Evolutionary conservation across 139 green algal species (phyloP).

Genomic region (Coelastrella sp.): DNA sequence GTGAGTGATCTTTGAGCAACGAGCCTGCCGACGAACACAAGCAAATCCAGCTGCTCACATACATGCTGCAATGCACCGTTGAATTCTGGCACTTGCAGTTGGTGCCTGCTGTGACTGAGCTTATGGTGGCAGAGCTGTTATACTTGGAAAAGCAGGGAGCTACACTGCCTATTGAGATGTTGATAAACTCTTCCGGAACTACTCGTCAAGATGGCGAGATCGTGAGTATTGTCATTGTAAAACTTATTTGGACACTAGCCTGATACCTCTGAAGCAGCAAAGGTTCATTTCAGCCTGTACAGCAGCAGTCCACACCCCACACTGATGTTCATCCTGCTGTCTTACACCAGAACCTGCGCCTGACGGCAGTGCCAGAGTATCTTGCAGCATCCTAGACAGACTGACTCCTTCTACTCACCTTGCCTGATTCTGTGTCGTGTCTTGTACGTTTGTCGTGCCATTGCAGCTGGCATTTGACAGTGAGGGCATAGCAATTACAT

Average conservation of each 20-base stretch:
- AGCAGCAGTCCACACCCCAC: no score
- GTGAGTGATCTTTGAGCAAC: conserved; percentile 52
- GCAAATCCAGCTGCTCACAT: no score
- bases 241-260: background rate
- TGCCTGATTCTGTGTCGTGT: background rate
- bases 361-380: no score
- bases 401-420: no score
- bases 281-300: no score
- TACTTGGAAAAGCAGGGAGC: conserved; percentile 95
- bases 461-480: conserved; percentile 89
- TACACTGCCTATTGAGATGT: conserved; percentile 93
- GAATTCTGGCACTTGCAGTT: no score
- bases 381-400: no score
- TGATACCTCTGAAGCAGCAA: background rate
- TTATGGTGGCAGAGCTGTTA: conserved; percentile 97
- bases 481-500: conserved; percentile 93
- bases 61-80: no score
- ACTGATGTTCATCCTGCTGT: no score
- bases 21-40: no score
- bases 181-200: conserved; percentile 96
- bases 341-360: no score
- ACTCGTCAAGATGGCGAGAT: conserved; percentile 78
- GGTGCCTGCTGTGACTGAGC: conserved; percentile 97
- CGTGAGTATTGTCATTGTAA: conserved; percentile 50
- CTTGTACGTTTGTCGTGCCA: background rate